Evolutionary conservation across 2,329 filamentous ascomycete species (phyloP).

Genomic region (Emergomyces orientalis): DNA sequence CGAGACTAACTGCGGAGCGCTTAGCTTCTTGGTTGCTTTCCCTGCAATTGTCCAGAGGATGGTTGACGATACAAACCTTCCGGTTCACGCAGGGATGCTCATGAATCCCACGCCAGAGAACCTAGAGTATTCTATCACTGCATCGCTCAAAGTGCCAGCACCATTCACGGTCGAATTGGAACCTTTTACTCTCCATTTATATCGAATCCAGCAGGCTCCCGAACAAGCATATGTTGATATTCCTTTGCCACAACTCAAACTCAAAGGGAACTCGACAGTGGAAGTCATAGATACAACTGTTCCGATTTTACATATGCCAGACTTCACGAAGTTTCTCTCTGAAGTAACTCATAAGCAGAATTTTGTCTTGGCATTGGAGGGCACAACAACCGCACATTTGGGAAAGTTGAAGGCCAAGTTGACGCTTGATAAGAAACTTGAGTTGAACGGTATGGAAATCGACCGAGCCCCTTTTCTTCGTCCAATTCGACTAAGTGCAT

Average conservation of each 20-base stretch:
- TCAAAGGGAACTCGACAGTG: conserved; percentile 27
- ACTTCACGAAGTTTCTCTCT: conserved; percentile 35
- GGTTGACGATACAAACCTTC: conserved; percentile 19
- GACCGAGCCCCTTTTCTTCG: background rate
- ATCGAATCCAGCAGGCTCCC: conserved; percentile 31
- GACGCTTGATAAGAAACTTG: conserved; percentile 36
- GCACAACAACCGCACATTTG: conserved; percentile 32
- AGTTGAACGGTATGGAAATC: conserved; percentile 23
- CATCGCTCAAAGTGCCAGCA: conserved; percentile 16
- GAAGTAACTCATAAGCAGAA: conserved; percentile 32
- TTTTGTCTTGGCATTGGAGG: conserved; percentile 33
- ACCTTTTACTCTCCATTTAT: conserved; percentile 33
- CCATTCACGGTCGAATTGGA: conserved; percentile 20
- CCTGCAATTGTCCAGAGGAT: conserved; percentile 21
- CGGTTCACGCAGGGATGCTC: conserved; percentile 18
- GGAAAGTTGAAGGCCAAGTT: conserved; percentile 33
- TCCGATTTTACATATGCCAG: conserved; percentile 30
- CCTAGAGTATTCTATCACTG: conserved; percentile 19
- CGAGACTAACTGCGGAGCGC: background rate
- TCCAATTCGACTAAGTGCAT: background rate
- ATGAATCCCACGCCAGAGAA: conserved; percentile 10
- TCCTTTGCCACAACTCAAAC: conserved; percentile 12
- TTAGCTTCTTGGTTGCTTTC: conserved; percentile 19
- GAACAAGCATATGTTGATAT: conserved; percentile 16
- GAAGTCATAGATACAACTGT: conserved; percentile 29